Conservation (phyloP, 129 eudicot genomes). For the Chrysanthemum makinoi region DNA sequence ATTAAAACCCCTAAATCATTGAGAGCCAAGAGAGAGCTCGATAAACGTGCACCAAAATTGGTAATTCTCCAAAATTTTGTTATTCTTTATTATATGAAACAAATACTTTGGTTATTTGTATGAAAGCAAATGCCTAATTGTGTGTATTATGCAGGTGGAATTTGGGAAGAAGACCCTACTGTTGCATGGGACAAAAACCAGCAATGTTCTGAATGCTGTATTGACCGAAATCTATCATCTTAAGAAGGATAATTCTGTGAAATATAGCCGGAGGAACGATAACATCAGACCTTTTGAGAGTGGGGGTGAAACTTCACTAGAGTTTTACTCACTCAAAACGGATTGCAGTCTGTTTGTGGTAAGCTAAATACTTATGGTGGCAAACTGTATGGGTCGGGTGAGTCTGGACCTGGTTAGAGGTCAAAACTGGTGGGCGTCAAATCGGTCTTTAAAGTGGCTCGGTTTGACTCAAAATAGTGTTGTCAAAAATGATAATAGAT, state of each 20-base stretch:
- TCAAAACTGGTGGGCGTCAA: not conserved
- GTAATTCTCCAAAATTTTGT: slow-evolving; percentile 33
- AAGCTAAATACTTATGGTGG: slow-evolving; percentile 13
- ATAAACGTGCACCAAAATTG: slow-evolving; percentile 87
- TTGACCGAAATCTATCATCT: slow-evolving; percentile 82
- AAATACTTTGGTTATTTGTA: not conserved
- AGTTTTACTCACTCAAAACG: slow-evolving; percentile 83
- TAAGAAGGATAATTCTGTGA: slow-evolving; percentile 75
- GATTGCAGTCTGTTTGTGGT: slow-evolving; percentile 97
- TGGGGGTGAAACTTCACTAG: slow-evolving; percentile 89
- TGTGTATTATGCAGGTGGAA: slow-evolving; percentile 59
- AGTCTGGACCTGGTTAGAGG: not conserved
- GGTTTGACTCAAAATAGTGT: not conserved
- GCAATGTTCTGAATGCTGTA: slow-evolving; percentile 62
- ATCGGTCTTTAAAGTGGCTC: not conserved
- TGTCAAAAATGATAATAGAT: not conserved
- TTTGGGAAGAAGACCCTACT: slow-evolving; percentile 80
- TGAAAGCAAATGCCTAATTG: not conserved
- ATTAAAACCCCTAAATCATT: slow-evolving; percentile 69
- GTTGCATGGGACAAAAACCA: slow-evolving; percentile 87
- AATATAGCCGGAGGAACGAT: slow-evolving; percentile 69
- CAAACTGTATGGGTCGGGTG: not conserved
- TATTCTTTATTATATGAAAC: not conserved
- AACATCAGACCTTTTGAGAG: slow-evolving; percentile 88
- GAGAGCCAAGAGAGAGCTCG: slow-evolving; percentile 79